Base-by-base conservation (phyloP, 2,329 filamentous ascomycete species). In the Curvularia lunata region DNA sequence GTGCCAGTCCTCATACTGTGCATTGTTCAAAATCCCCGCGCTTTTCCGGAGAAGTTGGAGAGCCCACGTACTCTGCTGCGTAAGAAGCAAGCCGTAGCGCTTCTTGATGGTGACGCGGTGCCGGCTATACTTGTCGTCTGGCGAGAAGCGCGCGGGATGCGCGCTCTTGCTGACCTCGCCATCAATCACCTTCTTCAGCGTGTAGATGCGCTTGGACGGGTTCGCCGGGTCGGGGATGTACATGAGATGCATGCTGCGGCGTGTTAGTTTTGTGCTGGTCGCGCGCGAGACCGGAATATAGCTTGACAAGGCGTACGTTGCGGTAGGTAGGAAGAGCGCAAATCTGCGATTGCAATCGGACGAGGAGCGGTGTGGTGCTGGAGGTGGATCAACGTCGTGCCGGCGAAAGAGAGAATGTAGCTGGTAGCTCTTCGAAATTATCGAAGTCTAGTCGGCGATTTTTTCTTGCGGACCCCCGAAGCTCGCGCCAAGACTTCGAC, bases 81-180 rank as follows among this genome's bases (percentile, higher is more conserved):
- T 95, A 77, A 97, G 82, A 62, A 98, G 86, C 64, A 97, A 84
- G 48, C 89, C 89, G 76, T 96, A 98, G 74, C 95, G 86, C 83
- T 91, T 92, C 88, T 97, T 97, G 73, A 98, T 85, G 19, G 92
- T 96, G 48, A 98, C 92, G 70, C 95, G 88, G 82, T 98, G 94
- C 76, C 86, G 83, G 74, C 92, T 97, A 86, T 96, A 98, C 85
- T 97, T 97, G 85, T 99, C 95, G 81, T 99, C 95, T 64, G 95
- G 95, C 46, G 92, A 97, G 84, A 98, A 99, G 69, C 95, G 86
- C 42, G 95, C 95, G 46, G 95, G 94, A 82, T 98, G 94, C 55
- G 95, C 95, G 52, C 91, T 95, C 85, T 96, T 97, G 78, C 94
- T 96, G 74, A 97, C 91, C 76, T 92, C 87, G 75, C 90, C 90